A percentile compares a stretch with the other conserved stretches of the same genome.
These are phyloP conservation scores for Tolypocladium inflatum DNA, from an alignment of 2,329 filamentous ascomycete genomes.

Conservation along the genomic window DNA sequence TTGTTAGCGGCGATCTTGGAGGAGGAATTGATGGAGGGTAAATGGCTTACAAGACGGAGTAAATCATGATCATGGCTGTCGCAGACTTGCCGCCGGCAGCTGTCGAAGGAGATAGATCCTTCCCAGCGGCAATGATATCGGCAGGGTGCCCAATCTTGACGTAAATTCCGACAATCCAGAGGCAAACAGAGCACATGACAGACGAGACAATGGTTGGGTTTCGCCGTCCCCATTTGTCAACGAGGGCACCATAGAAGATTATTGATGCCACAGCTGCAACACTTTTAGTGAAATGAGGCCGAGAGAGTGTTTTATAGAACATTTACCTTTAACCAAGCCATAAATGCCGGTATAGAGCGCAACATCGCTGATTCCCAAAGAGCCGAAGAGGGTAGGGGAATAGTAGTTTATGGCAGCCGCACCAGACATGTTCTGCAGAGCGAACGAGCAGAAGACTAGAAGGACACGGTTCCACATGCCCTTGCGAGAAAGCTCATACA, in stretches of 20 bases:
- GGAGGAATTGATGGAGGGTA: fast-evolving
- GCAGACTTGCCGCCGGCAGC: constrained; percentile 39
- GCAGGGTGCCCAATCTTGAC: constrained; percentile 41
- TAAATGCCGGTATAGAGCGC: no score
- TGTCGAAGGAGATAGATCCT: constrained; percentile 29
- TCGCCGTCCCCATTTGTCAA: no score
- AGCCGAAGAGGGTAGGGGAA: not conserved
- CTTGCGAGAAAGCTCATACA: constrained; percentile 21
- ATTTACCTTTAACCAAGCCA: no score
- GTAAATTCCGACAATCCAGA: constrained; percentile 43
- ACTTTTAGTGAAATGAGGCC: no score
- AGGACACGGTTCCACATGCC: constrained; percentile 30
- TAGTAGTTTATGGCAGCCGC: constrained; percentile 34
- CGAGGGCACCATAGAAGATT: no score
- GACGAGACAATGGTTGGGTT: no score
- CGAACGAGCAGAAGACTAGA: constrained; percentile 27
- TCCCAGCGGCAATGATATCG: constrained; percentile 30
- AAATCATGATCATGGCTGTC: constrained; percentile 45
- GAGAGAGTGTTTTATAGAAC: no score
- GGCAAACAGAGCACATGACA: constrained; percentile 20
- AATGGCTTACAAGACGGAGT: constrained; percentile 37
- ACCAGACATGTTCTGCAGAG: constrained; percentile 30
- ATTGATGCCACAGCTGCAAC: no score
- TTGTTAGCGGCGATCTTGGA: not conserved
- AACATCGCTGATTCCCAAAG: no score